Evolutionary conservation across 139 green algal genomes (phyloP).

Genomic region (Chlamydomonas sp.): DNA sequence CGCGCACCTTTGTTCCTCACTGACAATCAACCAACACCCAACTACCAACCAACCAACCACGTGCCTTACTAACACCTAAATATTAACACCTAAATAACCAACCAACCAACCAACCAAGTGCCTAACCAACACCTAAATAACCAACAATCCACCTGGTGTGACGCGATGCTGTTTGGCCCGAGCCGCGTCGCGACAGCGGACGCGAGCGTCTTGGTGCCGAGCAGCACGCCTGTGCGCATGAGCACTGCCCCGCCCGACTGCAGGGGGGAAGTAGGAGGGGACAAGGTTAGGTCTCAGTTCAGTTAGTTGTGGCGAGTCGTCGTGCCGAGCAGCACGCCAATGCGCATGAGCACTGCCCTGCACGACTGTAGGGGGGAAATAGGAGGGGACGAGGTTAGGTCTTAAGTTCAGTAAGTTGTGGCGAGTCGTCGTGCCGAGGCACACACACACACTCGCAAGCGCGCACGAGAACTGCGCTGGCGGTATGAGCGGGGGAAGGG

Average conservation of each 20-base stretch:
- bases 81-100: no score
- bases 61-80: no score
- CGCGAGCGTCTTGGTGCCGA: conserved; percentile 64
- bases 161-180: conserved; percentile 46
- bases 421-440: conserved; percentile 63
- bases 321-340: conserved; percentile 52
- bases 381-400: not conserved
- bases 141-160: conserved; percentile 50
- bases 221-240: conserved; percentile 53
- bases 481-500: no score
- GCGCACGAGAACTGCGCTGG: no score
- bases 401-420: no score
- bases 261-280: conserved; percentile 1
- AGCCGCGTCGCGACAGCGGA: conserved; percentile 54
- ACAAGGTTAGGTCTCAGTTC: not conserved
- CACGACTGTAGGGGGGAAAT: conserved; percentile 28
- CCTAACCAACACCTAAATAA: no score
- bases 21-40: no score
- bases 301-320: no score
- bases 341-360: conserved; percentile 58
- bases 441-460: no score
- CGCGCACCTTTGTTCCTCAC: no score
- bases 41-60: no score
- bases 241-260: conserved; percentile 52
- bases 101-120: no score